Evolutionary conservation across 108 stramenopile species (phyloP).

Genomic region (Pseudonitzschia multiseries): DNA sequence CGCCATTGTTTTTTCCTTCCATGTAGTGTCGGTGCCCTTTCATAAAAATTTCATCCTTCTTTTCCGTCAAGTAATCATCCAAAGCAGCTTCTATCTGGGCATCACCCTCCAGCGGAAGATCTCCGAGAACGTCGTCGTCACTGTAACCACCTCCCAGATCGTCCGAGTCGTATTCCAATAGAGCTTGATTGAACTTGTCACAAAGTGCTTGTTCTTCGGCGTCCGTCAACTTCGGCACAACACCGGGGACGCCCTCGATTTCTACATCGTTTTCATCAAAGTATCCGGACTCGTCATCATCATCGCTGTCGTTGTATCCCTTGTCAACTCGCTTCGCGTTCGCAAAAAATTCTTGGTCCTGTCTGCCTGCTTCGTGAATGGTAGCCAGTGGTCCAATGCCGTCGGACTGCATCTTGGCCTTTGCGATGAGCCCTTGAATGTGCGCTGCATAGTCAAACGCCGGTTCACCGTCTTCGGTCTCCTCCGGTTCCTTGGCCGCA

Average conservation of each 20-base stretch:
- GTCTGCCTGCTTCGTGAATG: slow-evolving; percentile 32
- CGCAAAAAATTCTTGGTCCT: slow-evolving; percentile 73
- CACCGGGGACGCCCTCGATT: slow-evolving; percentile 32
- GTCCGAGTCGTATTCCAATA: slow-evolving; percentile 90
- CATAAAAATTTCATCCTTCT: slow-evolving; percentile 80
- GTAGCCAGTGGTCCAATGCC: slow-evolving; percentile 12
- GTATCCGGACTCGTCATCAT: slow-evolving; percentile 46
- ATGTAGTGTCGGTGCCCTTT: slow-evolving; percentile 60
- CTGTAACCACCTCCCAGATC: slow-evolving; percentile 65
- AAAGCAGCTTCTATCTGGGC: slow-evolving; percentile 73
- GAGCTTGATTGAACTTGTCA: slow-evolving; percentile 80
- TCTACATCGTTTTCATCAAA: slow-evolving; percentile 40
- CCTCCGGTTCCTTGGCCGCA: slow-evolving; percentile 72
- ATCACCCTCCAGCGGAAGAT: slow-evolving; percentile 75
- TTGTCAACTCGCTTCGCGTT: slow-evolving; percentile 47
- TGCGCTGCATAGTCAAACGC: slow-evolving; percentile 95
- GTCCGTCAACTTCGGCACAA: slow-evolving; percentile 37
- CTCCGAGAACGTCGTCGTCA: slow-evolving; percentile 73
- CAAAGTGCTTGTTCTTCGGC: slow-evolving; percentile 74
- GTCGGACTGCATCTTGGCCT: slow-evolving; percentile 58
- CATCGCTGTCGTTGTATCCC: slow-evolving; percentile 42
- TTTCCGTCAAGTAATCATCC: slow-evolving; percentile 80
- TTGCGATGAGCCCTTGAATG: slow-evolving; percentile 84
- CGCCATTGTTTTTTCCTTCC: slow-evolving; percentile 46
- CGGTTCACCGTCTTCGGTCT: slow-evolving; percentile 28